phyloP scores from a whole-genome alignment of 495 filamentous ascomycete species.

The Penicillium angulare region DNA sequence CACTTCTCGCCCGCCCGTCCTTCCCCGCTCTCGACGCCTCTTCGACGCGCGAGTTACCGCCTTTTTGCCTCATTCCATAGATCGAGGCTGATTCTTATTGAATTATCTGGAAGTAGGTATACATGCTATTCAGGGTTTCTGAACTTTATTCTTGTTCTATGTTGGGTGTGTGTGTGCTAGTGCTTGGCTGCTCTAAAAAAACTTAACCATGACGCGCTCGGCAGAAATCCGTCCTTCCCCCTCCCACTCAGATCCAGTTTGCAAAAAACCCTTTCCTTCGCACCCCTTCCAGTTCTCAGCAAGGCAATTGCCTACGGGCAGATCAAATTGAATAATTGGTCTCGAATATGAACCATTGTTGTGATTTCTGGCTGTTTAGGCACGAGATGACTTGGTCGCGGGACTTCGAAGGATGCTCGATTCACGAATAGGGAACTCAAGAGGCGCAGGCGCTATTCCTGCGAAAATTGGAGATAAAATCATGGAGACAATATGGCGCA shows the following conservation, averaged over 20 bases:
- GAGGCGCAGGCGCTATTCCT: no score
- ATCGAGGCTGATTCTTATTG: no score
- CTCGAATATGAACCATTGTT: no score
- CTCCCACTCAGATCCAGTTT: not conserved
- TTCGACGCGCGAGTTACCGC: constrained; percentile 20
- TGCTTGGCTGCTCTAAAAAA: not conserved
- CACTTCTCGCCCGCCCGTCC: constrained; percentile 33
- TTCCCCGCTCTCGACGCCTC: constrained; percentile 32
- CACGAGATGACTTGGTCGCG: no score
- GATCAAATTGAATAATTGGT: not conserved
- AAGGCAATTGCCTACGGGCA: constrained; percentile 1
- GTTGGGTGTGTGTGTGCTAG: not conserved
- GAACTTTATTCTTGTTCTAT: not conserved
- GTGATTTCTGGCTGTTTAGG: no score
- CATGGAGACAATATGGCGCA: no score
- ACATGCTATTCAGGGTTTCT: not conserved
- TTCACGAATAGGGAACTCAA: no score
- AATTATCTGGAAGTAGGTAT: not conserved
- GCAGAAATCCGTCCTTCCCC: constrained; percentile 12
- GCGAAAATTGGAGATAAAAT: no score
- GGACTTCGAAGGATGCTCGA: no score
- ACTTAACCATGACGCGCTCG: constrained; percentile 5
- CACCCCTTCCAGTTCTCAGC: constrained; percentile 2
- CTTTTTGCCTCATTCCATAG: constrained; percentile 10
- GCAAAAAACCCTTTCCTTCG: not conserved